These are phyloP conservation scores for Pichia thaimueangensis DNA, from an alignment of 805 yeast genomes.

Conservation along the genomic window DNA sequence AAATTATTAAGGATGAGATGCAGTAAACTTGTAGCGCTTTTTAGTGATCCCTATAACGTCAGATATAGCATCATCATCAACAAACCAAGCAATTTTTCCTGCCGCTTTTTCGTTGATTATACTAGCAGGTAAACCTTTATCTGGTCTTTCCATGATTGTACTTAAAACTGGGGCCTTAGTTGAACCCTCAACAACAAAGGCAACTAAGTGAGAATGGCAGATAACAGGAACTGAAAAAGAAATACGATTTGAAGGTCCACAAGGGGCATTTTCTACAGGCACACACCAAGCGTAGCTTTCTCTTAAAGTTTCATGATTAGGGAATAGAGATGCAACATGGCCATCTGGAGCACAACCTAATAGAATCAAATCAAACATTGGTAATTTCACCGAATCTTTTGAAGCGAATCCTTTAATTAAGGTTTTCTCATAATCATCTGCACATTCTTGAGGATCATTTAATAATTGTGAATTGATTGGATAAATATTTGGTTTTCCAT, in stretches of 20 bases:
- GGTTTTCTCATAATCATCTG: conserved; percentile 85
- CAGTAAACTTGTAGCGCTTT: conserved; percentile 55
- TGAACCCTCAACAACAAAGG: conserved; percentile 94
- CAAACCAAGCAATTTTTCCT: conserved; percentile 95
- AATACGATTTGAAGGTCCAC: conserved; percentile 79
- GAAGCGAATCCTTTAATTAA: conserved; percentile 88
- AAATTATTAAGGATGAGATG: too few species aligned
- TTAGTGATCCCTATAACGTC: conserved; percentile 66
- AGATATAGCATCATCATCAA: conserved; percentile 84
- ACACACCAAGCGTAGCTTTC: conserved; percentile 94
- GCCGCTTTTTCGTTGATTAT: conserved; percentile 96
- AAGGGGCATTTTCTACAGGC: conserved; percentile 87
- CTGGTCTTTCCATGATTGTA: conserved; percentile 93
- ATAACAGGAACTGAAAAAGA: conserved; percentile 91
- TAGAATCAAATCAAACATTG: conserved; percentile 85
- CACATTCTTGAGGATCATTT: conserved; percentile 83
- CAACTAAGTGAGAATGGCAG: conserved; percentile 85
- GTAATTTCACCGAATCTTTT: conserved; percentile 91
- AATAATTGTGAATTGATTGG: conserved; percentile 77
- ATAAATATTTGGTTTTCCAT: conserved; percentile 60
- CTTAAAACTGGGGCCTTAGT: conserved; percentile 90
- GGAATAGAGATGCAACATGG: conserved; percentile 94
- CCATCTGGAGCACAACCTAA: conserved; percentile 99
- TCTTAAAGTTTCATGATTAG: conserved; percentile 80
- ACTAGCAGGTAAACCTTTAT: conserved; percentile 89